phyloP scores from a whole-genome alignment of 148 eudicot genomes.

The Camellia granthamiana region DNA sequence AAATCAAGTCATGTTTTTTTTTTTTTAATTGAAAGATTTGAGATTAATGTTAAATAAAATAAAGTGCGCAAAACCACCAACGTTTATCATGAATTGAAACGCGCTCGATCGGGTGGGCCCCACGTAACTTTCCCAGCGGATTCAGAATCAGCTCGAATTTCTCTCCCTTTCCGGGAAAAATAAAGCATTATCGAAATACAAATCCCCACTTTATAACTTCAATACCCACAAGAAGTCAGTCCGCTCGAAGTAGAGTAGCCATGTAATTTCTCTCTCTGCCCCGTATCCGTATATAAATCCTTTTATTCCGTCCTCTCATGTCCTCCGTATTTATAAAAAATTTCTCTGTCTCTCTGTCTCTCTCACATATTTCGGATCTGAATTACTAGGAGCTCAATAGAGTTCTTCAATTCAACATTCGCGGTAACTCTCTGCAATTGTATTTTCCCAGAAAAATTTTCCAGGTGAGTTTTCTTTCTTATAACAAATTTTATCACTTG shows the following conservation, averaged over 20 bases:
- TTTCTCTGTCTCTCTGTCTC: constrained; percentile 4
- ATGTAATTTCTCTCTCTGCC: neutral
- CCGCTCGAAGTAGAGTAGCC: constrained; percentile 12
- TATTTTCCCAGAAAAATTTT: neutral
- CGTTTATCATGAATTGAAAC: too few species aligned
- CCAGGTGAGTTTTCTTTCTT: neutral
- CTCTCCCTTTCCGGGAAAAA: too few species aligned
- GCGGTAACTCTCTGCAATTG: neutral
- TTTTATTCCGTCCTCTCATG: neutral
- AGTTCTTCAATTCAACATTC: neutral
- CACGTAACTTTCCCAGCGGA: too few species aligned
- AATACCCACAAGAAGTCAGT: neutral
- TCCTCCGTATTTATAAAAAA: neutral
- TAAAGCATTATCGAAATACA: too few species aligned
- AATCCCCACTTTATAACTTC: too few species aligned
- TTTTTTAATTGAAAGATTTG: too few species aligned
- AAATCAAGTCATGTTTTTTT: too few species aligned
- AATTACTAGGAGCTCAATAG: neutral
- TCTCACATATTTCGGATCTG: neutral
- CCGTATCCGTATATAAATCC: neutral
- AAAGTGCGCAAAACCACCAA: too few species aligned
- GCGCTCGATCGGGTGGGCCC: too few species aligned
- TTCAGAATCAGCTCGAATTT: too few species aligned
- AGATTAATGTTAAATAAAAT: too few species aligned
- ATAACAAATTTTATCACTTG: neutral